A percentile compares a stretch with the other conserved stretches of the same genome.
Evolutionary conservation across 306 rosid genomes (phyloP).

Genomic region (Dalbergia cochinchinensis): DNA sequence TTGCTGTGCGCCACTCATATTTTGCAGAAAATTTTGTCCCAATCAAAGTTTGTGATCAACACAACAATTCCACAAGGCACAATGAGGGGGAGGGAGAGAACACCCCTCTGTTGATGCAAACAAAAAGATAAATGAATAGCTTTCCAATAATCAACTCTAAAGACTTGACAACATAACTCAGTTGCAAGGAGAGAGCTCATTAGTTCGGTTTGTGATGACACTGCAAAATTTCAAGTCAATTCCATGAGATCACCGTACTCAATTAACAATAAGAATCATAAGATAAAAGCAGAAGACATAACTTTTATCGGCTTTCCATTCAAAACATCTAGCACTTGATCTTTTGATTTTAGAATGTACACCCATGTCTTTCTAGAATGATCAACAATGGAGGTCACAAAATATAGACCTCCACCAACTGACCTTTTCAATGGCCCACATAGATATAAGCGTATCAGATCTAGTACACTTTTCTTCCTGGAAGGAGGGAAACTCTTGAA

Average conservation of each 20-base stretch:
- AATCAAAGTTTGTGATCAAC: not conserved
- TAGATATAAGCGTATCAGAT: too few species aligned
- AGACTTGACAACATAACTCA: constrained; percentile 63
- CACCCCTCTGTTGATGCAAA: not conserved
- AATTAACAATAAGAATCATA: constrained; percentile 26
- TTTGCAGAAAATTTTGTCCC: constrained; percentile 1
- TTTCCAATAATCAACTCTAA: constrained; percentile 22
- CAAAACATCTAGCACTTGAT: too few species aligned
- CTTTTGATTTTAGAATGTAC: too few species aligned
- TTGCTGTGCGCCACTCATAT: not conserved
- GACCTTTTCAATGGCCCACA: too few species aligned
- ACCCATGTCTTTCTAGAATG: too few species aligned
- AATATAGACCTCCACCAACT: too few species aligned
- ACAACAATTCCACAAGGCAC: not conserved
- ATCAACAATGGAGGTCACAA: too few species aligned
- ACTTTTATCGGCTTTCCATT: constrained; percentile 86
- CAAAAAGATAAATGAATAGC: not conserved
- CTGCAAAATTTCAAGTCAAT: constrained; percentile 58
- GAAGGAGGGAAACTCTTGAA: too few species aligned
- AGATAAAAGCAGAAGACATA: constrained; percentile 33
- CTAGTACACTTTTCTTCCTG: too few species aligned
- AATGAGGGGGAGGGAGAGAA: constrained; percentile 17
- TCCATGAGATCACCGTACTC: constrained; percentile 27
- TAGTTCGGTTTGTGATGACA: constrained; percentile 69
- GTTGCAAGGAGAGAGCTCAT: constrained; percentile 79